phyloP scores from a whole-genome alignment of 2,329 filamentous ascomycete species.

The Cladosporium sp. region DNA sequence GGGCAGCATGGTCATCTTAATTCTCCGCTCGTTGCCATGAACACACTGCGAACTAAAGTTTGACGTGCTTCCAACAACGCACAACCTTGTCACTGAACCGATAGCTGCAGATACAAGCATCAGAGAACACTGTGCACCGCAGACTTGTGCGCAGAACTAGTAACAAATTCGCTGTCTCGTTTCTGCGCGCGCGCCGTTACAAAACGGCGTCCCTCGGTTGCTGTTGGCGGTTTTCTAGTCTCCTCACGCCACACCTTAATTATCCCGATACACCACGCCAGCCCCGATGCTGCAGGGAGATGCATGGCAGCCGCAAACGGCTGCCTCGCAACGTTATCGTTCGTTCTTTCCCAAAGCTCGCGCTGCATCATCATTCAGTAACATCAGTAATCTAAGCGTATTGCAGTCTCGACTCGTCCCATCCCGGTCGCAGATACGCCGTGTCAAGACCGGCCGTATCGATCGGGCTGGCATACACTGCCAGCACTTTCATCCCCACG shows the following conservation, averaged over 20 bases:
- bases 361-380: too few species aligned
- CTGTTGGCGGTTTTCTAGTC: neutral
- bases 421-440: slow-evolving; percentile 48
- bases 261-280: neutral
- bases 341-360: neutral
- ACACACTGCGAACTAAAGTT: too few species aligned
- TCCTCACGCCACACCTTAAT: neutral
- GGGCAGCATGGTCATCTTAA: too few species aligned
- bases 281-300: neutral
- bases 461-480: slow-evolving; percentile 44
- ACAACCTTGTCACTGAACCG: too few species aligned
- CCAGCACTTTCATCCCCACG: slow-evolving; percentile 15
- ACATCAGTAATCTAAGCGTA: slow-evolving; percentile 4
- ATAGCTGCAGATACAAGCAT: too few species aligned
- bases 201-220: too few species aligned
- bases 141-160: too few species aligned
- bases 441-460: slow-evolving; percentile 45
- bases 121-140: too few species aligned
- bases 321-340: neutral
- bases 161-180: too few species aligned
- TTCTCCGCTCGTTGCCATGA: too few species aligned
- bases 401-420: slow-evolving; percentile 30
- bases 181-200: too few species aligned
- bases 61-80: too few species aligned
- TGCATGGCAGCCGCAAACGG: slow-evolving; percentile 1